Evolutionary conservation across 2,329 filamentous ascomycete genomes (phyloP).

Genomic region (Pseudocercospora crystallina): DNA sequence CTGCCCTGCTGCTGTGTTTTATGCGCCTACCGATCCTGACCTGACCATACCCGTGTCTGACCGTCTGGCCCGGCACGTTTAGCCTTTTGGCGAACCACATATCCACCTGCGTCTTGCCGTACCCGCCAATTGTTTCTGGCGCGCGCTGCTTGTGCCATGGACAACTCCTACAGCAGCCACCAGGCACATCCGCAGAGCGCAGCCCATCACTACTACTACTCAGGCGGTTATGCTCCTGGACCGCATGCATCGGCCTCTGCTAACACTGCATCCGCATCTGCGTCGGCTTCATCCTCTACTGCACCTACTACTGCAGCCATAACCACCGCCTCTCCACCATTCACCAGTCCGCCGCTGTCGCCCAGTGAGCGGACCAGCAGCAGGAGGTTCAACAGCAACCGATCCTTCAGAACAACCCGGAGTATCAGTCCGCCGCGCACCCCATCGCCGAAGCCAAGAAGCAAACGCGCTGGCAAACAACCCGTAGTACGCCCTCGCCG

Average conservation of each 20-base stretch:
- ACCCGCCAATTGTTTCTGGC: too few species aligned
- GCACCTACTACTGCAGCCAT: background rate
- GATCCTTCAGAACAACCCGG: background rate
- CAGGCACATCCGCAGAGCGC: background rate
- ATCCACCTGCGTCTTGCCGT: too few species aligned
- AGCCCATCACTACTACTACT: background rate
- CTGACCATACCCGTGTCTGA: too few species aligned
- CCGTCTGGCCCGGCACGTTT: too few species aligned
- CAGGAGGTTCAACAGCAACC: conserved; percentile 1
- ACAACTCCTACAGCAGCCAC: background rate
- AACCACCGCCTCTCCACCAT: conserved; percentile 7
- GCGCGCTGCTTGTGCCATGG: background rate
- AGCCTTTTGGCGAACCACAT: too few species aligned
- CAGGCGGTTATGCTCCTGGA: background rate
- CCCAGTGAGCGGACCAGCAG: conserved; percentile 9
- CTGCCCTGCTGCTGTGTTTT: too few species aligned
- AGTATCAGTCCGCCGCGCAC: conserved; percentile 13
- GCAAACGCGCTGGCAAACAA: conserved; percentile 15
- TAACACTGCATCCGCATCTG: background rate
- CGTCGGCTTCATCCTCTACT: background rate
- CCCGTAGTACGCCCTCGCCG: conserved; percentile 8
- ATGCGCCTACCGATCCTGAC: too few species aligned
- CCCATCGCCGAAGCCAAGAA: conserved; percentile 12
- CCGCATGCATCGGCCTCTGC: conserved; percentile 2
- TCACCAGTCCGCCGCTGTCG: conserved; percentile 2